These are phyloP conservation scores for Antitrichia curtipendula DNA, from an alignment of 225 moss, liverwort and hornwort species.

Conservation along the genomic window DNA sequence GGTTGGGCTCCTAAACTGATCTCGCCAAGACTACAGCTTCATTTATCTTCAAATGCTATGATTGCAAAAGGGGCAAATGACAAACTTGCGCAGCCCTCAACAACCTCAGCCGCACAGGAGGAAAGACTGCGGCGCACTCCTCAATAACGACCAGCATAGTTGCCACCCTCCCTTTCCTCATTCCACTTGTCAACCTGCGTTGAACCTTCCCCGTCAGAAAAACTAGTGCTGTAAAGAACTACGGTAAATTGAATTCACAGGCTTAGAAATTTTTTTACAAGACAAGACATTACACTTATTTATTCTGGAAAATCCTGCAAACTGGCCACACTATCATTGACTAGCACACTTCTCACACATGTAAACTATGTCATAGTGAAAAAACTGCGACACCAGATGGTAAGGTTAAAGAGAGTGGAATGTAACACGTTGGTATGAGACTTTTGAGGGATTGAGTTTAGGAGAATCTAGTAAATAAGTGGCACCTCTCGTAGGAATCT, in stretches of 20 bases:
- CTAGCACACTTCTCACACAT: not conserved
- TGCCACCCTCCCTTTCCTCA: conserved; percentile 75
- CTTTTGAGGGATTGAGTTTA: not conserved
- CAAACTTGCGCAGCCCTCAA: conserved; percentile 1
- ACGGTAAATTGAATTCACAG: not conserved
- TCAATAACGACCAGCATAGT: conserved; percentile 66
- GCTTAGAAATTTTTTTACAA: not conserved
- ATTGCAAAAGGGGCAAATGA: not conserved
- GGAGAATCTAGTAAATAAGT: not conserved
- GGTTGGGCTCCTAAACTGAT: not conserved
- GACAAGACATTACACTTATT: not conserved
- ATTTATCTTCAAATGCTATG: not conserved
- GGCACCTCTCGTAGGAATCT: not conserved
- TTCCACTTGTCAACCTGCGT: conserved; percentile 89
- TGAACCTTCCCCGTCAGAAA: not conserved
- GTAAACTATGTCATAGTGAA: not conserved
- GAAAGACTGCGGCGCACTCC: not conserved
- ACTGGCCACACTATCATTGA: not conserved
- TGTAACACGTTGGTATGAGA: not conserved
- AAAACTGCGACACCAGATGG: not conserved
- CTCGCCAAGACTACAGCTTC: not conserved
- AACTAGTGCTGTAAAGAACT: not conserved
- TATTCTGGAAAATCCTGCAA: not conserved
- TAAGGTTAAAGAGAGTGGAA: not conserved
- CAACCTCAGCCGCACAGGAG: not conserved